Conservation (phyloP, 148 eudicot genomes). For the Vaccinium vitisidaea region DNA sequence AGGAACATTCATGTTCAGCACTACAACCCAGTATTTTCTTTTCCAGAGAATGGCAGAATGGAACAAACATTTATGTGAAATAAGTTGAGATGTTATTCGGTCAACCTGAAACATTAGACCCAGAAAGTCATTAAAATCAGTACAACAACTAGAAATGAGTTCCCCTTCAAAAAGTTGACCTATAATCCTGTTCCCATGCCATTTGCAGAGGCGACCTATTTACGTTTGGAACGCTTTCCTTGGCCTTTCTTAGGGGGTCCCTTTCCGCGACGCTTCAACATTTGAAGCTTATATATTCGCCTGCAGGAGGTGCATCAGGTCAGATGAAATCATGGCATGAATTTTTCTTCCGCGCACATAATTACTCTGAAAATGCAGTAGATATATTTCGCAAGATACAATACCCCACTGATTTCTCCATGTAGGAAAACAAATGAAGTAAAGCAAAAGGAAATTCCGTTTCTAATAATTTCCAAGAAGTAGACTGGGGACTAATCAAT, state of each 20-base stretch:
- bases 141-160: not conserved
- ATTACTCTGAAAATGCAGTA: not conserved
- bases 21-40: not conserved
- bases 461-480: not conserved
- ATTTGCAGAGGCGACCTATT: slow-evolving; percentile 30
- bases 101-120: slow-evolving; percentile 6
- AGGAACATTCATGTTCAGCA: not conserved
- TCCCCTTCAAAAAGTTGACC: not conserved
- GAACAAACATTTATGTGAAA: not conserved
- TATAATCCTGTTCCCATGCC: not conserved
- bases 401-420: not conserved
- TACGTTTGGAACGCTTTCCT: slow-evolving; percentile 71
- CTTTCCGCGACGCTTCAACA: slow-evolving; percentile 89
- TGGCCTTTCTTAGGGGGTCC: slow-evolving; percentile 96
- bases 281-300: slow-evolving; percentile 62
- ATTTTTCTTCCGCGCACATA: not conserved
- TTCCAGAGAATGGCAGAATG: not conserved
- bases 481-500: not conserved
- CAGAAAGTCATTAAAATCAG: not conserved
- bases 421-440: not conserved
- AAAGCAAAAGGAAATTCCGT: not conserved
- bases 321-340: not conserved
- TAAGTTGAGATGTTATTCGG: not conserved
- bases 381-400: not conserved
- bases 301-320: slow-evolving; percentile 25